These are phyloP conservation scores for Ceratobasidium sp. DNA, from an alignment of 1,284 basidiomycete genomes.

Conservation along the genomic window DNA sequence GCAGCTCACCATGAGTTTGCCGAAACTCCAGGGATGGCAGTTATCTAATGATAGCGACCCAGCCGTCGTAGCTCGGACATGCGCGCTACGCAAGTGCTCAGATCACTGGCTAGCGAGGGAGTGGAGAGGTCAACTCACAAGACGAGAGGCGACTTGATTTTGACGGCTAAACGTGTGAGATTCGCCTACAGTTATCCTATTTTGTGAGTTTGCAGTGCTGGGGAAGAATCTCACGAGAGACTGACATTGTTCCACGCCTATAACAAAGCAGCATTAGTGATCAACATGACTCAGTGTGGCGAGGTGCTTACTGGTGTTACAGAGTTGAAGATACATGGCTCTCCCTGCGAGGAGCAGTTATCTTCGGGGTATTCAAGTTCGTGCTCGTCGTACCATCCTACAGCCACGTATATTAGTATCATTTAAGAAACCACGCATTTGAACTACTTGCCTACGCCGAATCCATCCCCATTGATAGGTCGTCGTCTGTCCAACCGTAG, in stretches of 20 bases:
- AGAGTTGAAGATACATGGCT: slow-evolving; percentile 97
- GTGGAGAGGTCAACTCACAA: slow-evolving; percentile 68
- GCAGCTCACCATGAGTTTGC: slow-evolving; percentile 81
- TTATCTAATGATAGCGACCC: slow-evolving; percentile 90
- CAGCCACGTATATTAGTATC: not conserved
- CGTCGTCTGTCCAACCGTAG: slow-evolving; percentile 81
- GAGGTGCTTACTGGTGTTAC: slow-evolving; percentile 79
- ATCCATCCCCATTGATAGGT: slow-evolving; percentile 96
- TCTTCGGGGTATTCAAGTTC: slow-evolving; percentile 70
- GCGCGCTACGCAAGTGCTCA: slow-evolving; percentile 61
- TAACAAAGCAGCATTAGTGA: slow-evolving; percentile 1
- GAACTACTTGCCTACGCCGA: slow-evolving; percentile 84
- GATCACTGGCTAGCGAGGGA: slow-evolving; percentile 2
- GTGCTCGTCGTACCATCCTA: slow-evolving; percentile 89
- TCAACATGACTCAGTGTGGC: not conserved
- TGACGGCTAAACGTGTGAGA: slow-evolving; percentile 87
- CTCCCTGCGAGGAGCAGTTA: slow-evolving; percentile 23
- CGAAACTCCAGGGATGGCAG: slow-evolving; percentile 90
- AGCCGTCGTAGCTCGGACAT: slow-evolving; percentile 90
- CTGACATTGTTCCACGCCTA: slow-evolving; percentile 88
- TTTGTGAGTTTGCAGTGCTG: not conserved
- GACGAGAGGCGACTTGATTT: slow-evolving; percentile 92
- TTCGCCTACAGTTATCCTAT: slow-evolving; percentile 62
- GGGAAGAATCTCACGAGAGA: not conserved
- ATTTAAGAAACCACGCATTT: not conserved